Base-by-base conservation (phyloP, 2,329 filamentous ascomycete species). In the Aspergillus fumigatus region DNA sequence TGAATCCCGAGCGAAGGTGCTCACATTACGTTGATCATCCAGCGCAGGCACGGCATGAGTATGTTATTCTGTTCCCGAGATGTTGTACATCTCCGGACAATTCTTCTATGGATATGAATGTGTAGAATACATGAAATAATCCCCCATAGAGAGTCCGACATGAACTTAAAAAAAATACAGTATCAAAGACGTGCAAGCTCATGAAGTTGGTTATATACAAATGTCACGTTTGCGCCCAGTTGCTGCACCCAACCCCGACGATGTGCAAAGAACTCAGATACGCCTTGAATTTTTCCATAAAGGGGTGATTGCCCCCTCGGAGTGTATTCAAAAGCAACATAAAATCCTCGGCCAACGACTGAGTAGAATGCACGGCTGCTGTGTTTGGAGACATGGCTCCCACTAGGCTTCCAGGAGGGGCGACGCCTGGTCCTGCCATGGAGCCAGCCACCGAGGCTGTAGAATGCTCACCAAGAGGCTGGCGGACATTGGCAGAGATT, bases 301-400 rank as follows among this genome's bases (percentile, higher is more conserved):
- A 74, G 6, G 71, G 71, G 54, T 74, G 71, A 29, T 70, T 71
- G 4, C 71, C 71, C 26, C 71, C 71, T 2, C 71, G 69, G 43
- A 74, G 69, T 40, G 62, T 72, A 48, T 55, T 65, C 45, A 74
- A 51, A 17, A 73, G 55, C n/a, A 70, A 59, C 51, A 74, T 21
- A 14, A 68, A 74, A 45, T 71, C 64, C 27, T 68, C 65, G 8
- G 67, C 67, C 5, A 74, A 56, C 10, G 52, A 52, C 25, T 69
- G 66, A 27, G 41, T 45, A 21, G 56, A 54, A 11, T 61, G 51
- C 5, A 59, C 57, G 8, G 59, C 58, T n/a, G 56, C 58, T 23
- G 62, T 50, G n/a, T 61, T 60, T 53, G 43, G 59, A 51, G 51
- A 57, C 54, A 52, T 60, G 57, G 35, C 40, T 19, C 40, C 51